Conservation (phyloP, 1,139 yeast species). For the Saccharomyces uvarum region DNA sequence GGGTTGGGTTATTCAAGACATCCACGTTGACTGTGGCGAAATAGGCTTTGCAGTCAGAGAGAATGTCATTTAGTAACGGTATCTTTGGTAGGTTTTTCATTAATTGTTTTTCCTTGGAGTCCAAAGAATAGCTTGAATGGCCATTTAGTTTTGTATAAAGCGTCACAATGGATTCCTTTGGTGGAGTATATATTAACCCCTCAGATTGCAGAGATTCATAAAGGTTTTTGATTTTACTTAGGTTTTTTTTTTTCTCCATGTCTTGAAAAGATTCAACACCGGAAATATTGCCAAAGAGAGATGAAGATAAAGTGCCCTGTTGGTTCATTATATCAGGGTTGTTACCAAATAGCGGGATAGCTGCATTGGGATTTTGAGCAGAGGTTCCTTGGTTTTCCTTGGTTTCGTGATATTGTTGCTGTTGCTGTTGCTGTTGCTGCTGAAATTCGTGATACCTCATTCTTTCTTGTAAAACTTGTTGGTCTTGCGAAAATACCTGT, state of each 20-base stretch:
- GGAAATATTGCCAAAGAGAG: constrained; percentile 20
- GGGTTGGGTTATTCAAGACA: constrained; percentile 24
- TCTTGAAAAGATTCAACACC: constrained; percentile 14
- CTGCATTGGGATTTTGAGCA: constrained; percentile 10
- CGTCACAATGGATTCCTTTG: constrained; percentile 25
- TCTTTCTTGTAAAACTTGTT: constrained; percentile 24
- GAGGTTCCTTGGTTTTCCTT: neutral
- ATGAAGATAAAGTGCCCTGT: constrained; percentile 11
- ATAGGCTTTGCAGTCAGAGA: constrained; percentile 29
- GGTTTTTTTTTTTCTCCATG: constrained; percentile 16
- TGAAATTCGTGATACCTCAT: constrained; percentile 20
- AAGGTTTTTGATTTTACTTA: constrained; percentile 18
- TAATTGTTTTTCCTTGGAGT: constrained; percentile 4
- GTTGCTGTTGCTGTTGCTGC: constrained; percentile 16
- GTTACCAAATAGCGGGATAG: constrained; percentile 21
- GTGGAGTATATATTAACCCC: constrained; percentile 22
- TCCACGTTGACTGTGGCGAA: constrained; percentile 26
- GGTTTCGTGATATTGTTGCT: constrained; percentile 6
- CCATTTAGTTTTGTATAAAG: constrained; percentile 20
- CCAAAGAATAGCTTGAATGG: constrained; percentile 4
- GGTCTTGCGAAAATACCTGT: constrained; percentile 32
- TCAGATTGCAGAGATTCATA: constrained; percentile 21
- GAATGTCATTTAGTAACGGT: constrained; percentile 21
- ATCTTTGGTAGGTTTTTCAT: constrained; percentile 21
- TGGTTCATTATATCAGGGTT: constrained; percentile 1